A percentile compares a stretch with the other conserved stretches of the same genome.
These are phyloP conservation scores for Tritrichomonas musculus DNA, from an alignment of 208 protist species.

Conservation along the genomic window DNA sequence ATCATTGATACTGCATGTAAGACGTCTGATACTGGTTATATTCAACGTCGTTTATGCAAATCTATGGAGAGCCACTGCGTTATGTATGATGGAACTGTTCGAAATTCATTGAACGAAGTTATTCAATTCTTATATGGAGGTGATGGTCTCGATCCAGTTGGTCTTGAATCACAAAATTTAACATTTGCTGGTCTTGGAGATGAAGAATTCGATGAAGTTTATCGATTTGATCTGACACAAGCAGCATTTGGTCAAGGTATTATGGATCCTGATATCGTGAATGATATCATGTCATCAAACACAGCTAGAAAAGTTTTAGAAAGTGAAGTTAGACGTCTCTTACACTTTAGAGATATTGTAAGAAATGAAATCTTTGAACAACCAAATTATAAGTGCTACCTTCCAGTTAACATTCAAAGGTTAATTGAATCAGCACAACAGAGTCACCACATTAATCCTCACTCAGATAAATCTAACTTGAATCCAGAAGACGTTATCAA, in stretches of 20 bases:
- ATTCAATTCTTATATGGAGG: conserved; percentile 96
- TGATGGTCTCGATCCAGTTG: conserved; percentile 88
- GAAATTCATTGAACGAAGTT: conserved; percentile 78
- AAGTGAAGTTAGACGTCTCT: conserved; percentile 43
- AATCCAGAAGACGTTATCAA: conserved; percentile 66
- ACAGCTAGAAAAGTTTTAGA: background rate
- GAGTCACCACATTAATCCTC: conserved; percentile 70
- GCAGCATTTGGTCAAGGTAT: conserved; percentile 59
- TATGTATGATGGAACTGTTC: conserved; percentile 91
- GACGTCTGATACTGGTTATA: conserved; percentile 93
- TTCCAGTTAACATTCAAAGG: conserved; percentile 82
- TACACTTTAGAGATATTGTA: conserved; percentile 41
- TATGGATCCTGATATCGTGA: conserved; percentile 46
- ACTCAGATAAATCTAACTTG: conserved; percentile 67
- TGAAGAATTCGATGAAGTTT: conserved; percentile 38
- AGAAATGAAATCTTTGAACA: conserved; percentile 33
- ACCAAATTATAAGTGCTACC: conserved; percentile 6
- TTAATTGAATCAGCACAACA: conserved; percentile 87
- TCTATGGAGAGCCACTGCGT: conserved; percentile 93
- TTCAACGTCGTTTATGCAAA: conserved; percentile 75
- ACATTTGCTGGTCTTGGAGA: conserved; percentile 42
- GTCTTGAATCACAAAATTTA: conserved; percentile 68
- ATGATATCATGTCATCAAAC: background rate
- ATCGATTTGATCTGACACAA: conserved; percentile 43
- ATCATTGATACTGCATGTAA: conserved; percentile 99